Evolutionary conservation across 306 rosid species (phyloP).

Genomic region (Prunus salicina): DNA sequence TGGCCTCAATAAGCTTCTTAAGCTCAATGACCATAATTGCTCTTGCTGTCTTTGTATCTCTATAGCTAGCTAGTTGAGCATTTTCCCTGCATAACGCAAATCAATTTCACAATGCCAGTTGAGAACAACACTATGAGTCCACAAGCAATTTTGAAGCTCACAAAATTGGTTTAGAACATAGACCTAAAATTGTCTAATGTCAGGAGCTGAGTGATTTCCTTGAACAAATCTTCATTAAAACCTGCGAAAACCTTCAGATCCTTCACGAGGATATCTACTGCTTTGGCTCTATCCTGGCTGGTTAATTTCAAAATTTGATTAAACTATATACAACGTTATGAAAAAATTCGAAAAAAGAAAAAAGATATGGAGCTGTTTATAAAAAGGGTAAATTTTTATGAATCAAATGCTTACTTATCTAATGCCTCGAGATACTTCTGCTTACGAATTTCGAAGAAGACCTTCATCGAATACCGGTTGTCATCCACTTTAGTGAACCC

Average conservation of each 20-base stretch:
- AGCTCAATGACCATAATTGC: slow-evolving; percentile 29
- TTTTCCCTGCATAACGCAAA: slow-evolving; percentile 36
- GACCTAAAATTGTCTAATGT: slow-evolving; percentile 82
- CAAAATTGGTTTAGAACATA: not conserved
- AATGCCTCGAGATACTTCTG: slow-evolving; percentile 93
- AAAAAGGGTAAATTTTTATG: not conserved
- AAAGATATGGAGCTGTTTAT: not conserved
- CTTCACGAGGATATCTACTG: slow-evolving; percentile 78
- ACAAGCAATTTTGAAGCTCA: not conserved
- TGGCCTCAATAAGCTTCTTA: slow-evolving; percentile 49
- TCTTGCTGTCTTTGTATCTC: slow-evolving; percentile 39
- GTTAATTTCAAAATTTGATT: not conserved
- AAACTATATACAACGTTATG: not conserved
- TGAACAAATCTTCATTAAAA: slow-evolving; percentile 71
- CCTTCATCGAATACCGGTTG: slow-evolving; percentile 88
- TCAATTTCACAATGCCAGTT: not conserved
- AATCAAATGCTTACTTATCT: slow-evolving; percentile 58
- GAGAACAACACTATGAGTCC: not conserved
- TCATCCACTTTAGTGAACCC: slow-evolving; percentile 89
- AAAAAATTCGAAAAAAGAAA: not conserved
- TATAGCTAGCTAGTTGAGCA: slow-evolving; percentile 27
- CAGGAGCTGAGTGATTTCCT: slow-evolving; percentile 88
- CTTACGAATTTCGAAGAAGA: slow-evolving; percentile 93
- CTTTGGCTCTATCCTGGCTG: slow-evolving; percentile 74
- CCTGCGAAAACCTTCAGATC: slow-evolving; percentile 73